Base-by-base conservation (phyloP, 2,329 filamentous ascomycete genomes). In the Ophiostoma australiae region DNA sequence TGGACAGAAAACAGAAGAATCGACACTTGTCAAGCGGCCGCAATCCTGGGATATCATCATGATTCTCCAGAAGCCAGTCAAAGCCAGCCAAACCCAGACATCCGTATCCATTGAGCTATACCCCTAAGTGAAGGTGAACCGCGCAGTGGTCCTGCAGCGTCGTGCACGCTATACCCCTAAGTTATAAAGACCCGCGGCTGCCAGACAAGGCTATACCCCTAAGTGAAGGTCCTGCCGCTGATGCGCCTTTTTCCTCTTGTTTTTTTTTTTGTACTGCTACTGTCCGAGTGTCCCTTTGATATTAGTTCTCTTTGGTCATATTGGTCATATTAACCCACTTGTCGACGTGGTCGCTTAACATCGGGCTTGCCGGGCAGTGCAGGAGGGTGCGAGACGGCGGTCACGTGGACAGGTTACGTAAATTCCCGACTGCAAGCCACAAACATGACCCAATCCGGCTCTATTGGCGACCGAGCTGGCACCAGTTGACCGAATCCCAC, bases 121-220 rank as follows among this genome's bases (percentile, higher is more conserved):
- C 74, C 73, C 73, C 70, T 73, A 73, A 74, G 71, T 72, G 73
- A 70, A 73, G 70, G 71, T 72, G 68, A 58, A 61, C 67, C 67
- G 55, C 35, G 65, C 37, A 23, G 58, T 33, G 44, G 67, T 37
- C 66, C 52, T 15, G 23, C 65, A 39, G 61, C 27, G 20, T 67
- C 33, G 65, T 31, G 69, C 63, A 65, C 52, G 69, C 63, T 58
- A 67, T 41, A 31, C 55, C 27, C 39, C 58, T 48, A 58, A 39
- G 33, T 58, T 58, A 63, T 48, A 65, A 68, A 41, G 23, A 27
- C 55, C 33, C 58, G 66, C 31, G 39, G 33, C 20, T 41, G 61
- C 23, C 58, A 61, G 48, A 68, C 70, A 69, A 69, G 66, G 70
- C 73, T 73, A 73, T 71, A 69, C 73, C 73, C 73, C 74, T 75